A percentile compares a stretch with the other conserved stretches of the same genome.
These are phyloP conservation scores for Neurospora crassa DNA, from an alignment of 2,329 filamentous ascomycete species.

Conservation along the genomic window DNA sequence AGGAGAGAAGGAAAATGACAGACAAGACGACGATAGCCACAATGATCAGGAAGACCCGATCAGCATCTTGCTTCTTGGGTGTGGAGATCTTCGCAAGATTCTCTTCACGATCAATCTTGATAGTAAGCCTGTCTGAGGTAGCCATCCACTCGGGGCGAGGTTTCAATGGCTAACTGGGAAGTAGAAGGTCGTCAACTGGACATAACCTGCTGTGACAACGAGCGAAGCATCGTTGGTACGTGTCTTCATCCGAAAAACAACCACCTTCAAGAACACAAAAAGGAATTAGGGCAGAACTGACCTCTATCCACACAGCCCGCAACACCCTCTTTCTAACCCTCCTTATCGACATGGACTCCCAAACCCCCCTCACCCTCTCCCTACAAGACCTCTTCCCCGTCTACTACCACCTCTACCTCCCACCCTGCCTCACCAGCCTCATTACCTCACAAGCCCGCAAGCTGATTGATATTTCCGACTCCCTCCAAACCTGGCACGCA, in stretches of 20 bases:
- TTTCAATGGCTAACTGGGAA: neutral
- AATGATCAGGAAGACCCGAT: constrained; percentile 5
- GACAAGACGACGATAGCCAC: too few relatives aligned
- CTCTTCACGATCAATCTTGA: constrained; percentile 42
- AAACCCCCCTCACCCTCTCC: neutral
- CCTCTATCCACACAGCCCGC: constrained; percentile 30
- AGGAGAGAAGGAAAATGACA: constrained; percentile 17
- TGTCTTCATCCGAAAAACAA: too few relatives aligned
- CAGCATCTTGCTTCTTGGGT: constrained; percentile 43
- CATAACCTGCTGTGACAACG: constrained; percentile 47
- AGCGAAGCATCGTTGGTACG: constrained; percentile 32
- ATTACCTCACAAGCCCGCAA: constrained; percentile 34
- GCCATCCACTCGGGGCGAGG: constrained; percentile 6
- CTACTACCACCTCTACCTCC: constrained; percentile 45
- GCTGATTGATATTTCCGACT: constrained; percentile 29
- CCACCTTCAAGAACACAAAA: too few relatives aligned
- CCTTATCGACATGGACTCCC: constrained; percentile 28
- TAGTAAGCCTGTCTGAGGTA: neutral
- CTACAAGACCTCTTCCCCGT: constrained; percentile 35
- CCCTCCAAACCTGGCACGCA: constrained; percentile 33
- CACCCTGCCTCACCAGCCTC: constrained; percentile 24
- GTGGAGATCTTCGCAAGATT: constrained; percentile 47
- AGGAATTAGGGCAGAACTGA: neutral
- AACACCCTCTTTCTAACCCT: constrained; percentile 45
- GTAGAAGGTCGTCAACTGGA: constrained; percentile 26